Evolutionary conservation across 345 rosid species (phyloP).

Genomic region (Brassica incana): DNA sequence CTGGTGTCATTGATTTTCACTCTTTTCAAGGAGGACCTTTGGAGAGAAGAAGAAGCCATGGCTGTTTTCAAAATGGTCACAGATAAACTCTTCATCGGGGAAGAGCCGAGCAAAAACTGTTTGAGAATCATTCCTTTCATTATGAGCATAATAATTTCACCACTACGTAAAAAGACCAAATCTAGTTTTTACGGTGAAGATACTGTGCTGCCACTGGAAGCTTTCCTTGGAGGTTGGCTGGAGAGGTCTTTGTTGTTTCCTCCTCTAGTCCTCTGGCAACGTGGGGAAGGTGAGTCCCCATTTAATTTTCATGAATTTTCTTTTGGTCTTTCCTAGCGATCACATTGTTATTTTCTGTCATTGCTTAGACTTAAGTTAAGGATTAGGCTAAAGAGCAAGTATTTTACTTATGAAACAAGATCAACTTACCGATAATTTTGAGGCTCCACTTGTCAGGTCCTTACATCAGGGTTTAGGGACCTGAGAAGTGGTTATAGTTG

Average conservation of each 20-base stretch:
- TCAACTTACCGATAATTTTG: conserved; percentile 1
- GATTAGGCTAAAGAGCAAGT: conserved; percentile 21
- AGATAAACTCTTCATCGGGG: conserved; percentile 74
- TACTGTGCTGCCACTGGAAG: conserved; percentile 46
- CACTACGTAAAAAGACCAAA: conserved; percentile 44
- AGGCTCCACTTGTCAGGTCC: not conserved
- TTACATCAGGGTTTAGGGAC: not conserved
- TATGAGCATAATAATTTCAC: conserved; percentile 51
- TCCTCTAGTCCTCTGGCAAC: conserved; percentile 61
- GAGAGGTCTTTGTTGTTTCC: conserved; percentile 66
- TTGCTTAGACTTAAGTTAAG: conserved; percentile 13
- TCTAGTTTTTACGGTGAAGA: conserved; percentile 39
- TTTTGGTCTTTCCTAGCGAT: conserved; percentile 12
- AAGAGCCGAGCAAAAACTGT: conserved; percentile 61
- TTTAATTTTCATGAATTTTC: not conserved
- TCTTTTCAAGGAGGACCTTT: conserved; percentile 64
- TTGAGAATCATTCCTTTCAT: conserved; percentile 72
- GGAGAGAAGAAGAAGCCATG: conserved; percentile 69
- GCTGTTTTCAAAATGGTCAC: conserved; percentile 56
- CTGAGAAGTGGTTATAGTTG: conserved; percentile 21
- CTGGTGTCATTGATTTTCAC: conserved; percentile 60
- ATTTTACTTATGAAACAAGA: conserved; percentile 7
- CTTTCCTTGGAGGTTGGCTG: conserved; percentile 63
- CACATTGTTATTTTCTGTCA: conserved; percentile 7
- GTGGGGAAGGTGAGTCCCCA: conserved; percentile 55